phyloP scores from a whole-genome alignment of 106 monocot genomes.

The Posidonia australis region DNA sequence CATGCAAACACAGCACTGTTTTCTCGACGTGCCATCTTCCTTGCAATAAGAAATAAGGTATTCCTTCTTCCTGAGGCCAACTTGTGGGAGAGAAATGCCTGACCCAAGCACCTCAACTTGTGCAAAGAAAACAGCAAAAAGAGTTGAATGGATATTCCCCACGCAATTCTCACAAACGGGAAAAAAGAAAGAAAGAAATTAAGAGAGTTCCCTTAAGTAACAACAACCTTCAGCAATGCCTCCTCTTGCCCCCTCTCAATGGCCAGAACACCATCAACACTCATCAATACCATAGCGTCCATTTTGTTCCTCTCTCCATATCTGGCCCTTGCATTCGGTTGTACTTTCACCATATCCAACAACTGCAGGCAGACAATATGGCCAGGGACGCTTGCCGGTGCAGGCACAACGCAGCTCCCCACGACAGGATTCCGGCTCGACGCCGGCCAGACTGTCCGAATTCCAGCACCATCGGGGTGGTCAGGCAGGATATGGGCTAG shows the following conservation, averaged over 20 bases:
- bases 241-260: not conserved
- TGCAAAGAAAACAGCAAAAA: too few species aligned
- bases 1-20: too few species aligned
- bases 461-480: conserved; percentile 53
- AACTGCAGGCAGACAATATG: conserved; percentile 62
- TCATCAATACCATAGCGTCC: not conserved
- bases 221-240: not conserved
- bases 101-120: too few species aligned
- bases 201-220: too few species aligned
- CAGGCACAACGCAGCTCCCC: conserved; percentile 56
- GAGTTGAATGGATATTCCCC: too few species aligned
- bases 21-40: too few species aligned
- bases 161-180: too few species aligned
- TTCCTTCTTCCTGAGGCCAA: too few species aligned
- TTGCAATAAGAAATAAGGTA: too few species aligned
- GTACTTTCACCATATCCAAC: conserved; percentile 57
- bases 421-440: conserved; percentile 63
- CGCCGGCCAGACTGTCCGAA: conserved; percentile 25
- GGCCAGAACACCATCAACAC: not conserved
- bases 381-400: conserved; percentile 69
- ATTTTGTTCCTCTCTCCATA: not conserved
- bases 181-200: too few species aligned
- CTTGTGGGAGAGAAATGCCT: too few species aligned
- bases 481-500: conserved; percentile 83
- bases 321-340: not conserved